Base-by-base conservation (phyloP, 176 grass and related monocot species). In the Panicum miliaceum region DNA sequence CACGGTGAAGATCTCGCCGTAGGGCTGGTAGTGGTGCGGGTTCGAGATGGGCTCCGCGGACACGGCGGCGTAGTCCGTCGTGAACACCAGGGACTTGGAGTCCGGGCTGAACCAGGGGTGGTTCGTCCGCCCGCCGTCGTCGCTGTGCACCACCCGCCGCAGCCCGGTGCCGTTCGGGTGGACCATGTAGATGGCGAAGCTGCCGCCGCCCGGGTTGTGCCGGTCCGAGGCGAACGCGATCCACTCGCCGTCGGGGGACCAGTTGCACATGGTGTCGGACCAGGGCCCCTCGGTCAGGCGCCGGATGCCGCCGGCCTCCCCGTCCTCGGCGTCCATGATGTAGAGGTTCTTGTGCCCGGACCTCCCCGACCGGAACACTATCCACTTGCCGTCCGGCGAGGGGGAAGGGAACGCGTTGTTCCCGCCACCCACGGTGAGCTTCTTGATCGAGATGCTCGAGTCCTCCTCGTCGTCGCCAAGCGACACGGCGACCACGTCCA, bases 261-360 rank as follows among this genome's bases (percentile, higher is more conserved):
- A 98, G 62, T 88, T 98, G 91, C 96, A 95, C 93, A 98, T 98
- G 20, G 95, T 98, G 84, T 98, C 95, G 0, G 78, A 88, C 92
- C 95, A 98, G 0, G 95, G 89, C 0, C 96, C 96, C 37, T 95
- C 85, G 0, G 93, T 98, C 27, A 98, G 91, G 48, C 73, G 90
- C 9, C 70, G 86, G 35, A 98, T 57, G 57, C 83, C 87, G 0
- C 86, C 83, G 51, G 81, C 82, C 83, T 98, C 96, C 4, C 96
- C 96, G 43, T 89, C 75, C 59, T 87, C 73, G 0, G 93, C 90
- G 40, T 98, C 87, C 87, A 95, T 92, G 67, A 98, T 88, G 85
- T 95, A 98, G 1, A 98, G 89, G 68, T 98, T 98, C 80, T 98
- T 98, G 80, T 93, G 85, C 18, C 96, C 96, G 0, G 89, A 90